Base-by-base conservation (phyloP, 106 monocot species). In the Dendrobium nobile region DNA sequence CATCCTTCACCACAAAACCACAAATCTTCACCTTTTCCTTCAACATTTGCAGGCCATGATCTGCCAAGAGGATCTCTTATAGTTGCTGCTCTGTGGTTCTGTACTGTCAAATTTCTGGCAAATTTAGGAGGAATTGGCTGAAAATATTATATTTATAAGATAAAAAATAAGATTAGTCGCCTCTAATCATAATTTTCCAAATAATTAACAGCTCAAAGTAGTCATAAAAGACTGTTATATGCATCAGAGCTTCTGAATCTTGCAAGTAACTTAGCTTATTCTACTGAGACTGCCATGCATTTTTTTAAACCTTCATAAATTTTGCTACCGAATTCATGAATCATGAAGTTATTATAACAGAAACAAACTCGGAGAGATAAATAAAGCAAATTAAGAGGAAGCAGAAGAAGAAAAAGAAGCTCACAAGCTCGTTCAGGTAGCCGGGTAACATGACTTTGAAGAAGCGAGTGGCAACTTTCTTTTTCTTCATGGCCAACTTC, bases 381-480 rank as follows among this genome's bases (percentile, higher is more conserved):
- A 37, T 15, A 72, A 72, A 33, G 24, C 17, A 72, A 33, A 27
- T 72, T 72, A 72, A 72, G 67, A 27, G 5, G 28, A 67, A 72
- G 37, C 37, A 37, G 72, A 72, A 19, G 37, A 73, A 4, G 41
- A 24, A 70, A 16, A 70, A 43, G 74, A 43, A 43, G 74, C 42
- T 43, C 20, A 74, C 74, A 19, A 74, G 74, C 74, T 74, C 74
- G 74, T 74, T 74, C 19, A 42, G 43, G 43, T 28, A 74, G 0
- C 74, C 74, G 2, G 74, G 74, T 13, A 74, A 37, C 74, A 74
- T 74, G 7, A 74, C 74, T 74, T 74, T 74, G 74, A 74, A 74
- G 74, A 74, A 74, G 74, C 20, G 26, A 41, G 43, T 42, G 42
- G 11, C 74, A 4, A 43, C 43, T 7, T 43, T 74, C 74, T n/a